phyloP scores from a whole-genome alignment of 2,329 filamentous ascomycete genomes.

The Alternaria sp. region DNA sequence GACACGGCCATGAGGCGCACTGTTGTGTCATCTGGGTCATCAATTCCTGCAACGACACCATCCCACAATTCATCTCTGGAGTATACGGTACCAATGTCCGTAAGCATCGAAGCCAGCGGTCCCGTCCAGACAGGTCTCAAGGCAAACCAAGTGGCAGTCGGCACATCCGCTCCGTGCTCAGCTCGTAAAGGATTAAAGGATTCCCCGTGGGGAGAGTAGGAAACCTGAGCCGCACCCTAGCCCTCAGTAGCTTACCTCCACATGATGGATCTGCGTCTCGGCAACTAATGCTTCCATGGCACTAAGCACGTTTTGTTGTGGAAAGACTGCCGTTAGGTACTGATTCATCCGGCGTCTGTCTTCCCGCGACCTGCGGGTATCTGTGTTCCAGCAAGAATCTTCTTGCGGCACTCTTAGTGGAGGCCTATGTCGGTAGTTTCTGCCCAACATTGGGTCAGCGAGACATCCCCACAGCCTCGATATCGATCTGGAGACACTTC shows the following conservation, averaged over 20 bases:
- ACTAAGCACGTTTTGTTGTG: slow-evolving; percentile 22
- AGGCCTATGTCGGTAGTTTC: slow-evolving; percentile 20
- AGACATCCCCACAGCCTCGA: slow-evolving; percentile 8
- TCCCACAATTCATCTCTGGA: slow-evolving; percentile 15
- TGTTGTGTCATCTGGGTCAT: slow-evolving; percentile 13
- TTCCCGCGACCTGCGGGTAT: slow-evolving; percentile 15
- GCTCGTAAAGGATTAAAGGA: slow-evolving; percentile 11
- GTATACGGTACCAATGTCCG: slow-evolving; percentile 21
- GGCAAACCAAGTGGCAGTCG: slow-evolving; percentile 7
- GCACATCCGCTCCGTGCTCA: slow-evolving; percentile 15
- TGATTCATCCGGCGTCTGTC: slow-evolving; percentile 19
- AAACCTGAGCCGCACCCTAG: slow-evolving; percentile 6
- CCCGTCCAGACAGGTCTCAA: slow-evolving; percentile 12
- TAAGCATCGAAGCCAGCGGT: slow-evolving; percentile 13
- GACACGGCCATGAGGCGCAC: slow-evolving; percentile 1
- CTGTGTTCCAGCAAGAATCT: slow-evolving; percentile 23
- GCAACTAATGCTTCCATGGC: slow-evolving; percentile 27
- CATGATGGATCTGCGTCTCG: slow-evolving; percentile 21
- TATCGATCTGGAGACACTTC: slow-evolving; percentile 11
- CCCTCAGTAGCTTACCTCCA: slow-evolving; percentile 1
- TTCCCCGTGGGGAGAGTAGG: slow-evolving; percentile 17
- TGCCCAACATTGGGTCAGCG: slow-evolving; percentile 13
- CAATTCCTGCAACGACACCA: slow-evolving; percentile 12
- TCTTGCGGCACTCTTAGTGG: slow-evolving; percentile 25
- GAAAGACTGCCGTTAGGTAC: slow-evolving; percentile 14